phyloP scores from a whole-genome alignment of 305 asterid genomes.

The Fraxinus sp. region DNA sequence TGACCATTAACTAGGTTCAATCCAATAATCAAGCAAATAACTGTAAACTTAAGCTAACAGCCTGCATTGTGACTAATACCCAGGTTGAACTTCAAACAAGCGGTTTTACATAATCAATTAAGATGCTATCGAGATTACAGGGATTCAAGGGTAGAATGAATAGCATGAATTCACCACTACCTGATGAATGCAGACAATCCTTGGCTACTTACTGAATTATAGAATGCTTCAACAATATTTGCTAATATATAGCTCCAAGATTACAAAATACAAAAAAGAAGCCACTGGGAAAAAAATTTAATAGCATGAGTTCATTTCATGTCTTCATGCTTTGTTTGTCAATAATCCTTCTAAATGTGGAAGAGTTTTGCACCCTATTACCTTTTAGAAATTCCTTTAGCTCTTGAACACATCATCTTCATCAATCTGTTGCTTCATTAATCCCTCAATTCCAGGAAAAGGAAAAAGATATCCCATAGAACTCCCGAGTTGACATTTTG shows the following conservation, averaged over 20 bases:
- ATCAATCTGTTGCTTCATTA: background rate
- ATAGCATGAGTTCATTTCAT: background rate
- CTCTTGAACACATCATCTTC: background rate
- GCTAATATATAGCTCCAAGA: background rate
- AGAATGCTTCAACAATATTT: background rate
- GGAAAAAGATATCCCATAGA: background rate
- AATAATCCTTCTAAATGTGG: background rate
- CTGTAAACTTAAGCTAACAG: background rate
- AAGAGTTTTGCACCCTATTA: background rate
- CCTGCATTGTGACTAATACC: background rate
- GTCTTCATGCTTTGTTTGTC: background rate
- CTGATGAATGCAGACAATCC: background rate
- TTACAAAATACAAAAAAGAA: background rate
- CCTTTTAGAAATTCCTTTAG: background rate
- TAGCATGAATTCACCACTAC: background rate
- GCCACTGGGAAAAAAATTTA: background rate
- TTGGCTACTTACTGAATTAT: background rate
- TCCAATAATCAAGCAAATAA: background rate
- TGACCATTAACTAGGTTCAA: background rate
- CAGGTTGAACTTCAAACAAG: background rate
- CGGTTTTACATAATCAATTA: background rate
- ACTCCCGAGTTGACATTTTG: background rate
- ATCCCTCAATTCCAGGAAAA: constrained; percentile 10
- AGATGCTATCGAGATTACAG: background rate
- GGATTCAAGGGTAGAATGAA: background rate